Evolutionary conservation across 805 yeast genomes (phyloP).

Genomic region (Candida lessepsii): DNA sequence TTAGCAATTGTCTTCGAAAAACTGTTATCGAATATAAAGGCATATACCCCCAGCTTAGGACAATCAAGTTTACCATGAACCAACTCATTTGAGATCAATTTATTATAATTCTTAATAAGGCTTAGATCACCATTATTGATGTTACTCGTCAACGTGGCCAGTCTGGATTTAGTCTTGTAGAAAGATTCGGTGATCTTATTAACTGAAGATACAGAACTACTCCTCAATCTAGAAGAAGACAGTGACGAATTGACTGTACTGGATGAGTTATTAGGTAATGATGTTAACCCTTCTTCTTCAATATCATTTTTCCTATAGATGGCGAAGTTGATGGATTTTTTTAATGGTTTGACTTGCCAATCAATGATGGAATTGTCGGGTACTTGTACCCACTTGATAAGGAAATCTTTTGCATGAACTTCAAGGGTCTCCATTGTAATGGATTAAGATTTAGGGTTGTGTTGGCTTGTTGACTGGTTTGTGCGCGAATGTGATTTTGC

Average conservation of each 20-base stretch:
- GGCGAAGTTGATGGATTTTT: slow-evolving; percentile 41
- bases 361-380: slow-evolving; percentile 63
- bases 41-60: slow-evolving; percentile 66
- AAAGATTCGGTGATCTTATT: slow-evolving; percentile 33
- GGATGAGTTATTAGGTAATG: slow-evolving; percentile 10
- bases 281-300: slow-evolving; percentile 1
- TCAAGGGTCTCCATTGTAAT: slow-evolving; percentile 79
- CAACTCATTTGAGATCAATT: slow-evolving; percentile 53
- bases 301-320: slow-evolving; percentile 36
- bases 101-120: slow-evolving; percentile 58
- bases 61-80: slow-evolving; percentile 63
- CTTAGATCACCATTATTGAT: slow-evolving; percentile 43
- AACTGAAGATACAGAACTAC: slow-evolving; percentile 34
- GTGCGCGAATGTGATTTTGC: slow-evolving; percentile 9
- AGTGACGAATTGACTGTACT: slow-evolving; percentile 13
- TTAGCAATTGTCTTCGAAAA: slow-evolving; percentile 84
- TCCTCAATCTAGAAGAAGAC: slow-evolving; percentile 16
- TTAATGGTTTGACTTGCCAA: slow-evolving; percentile 80
- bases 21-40: slow-evolving; percentile 89
- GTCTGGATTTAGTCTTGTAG: slow-evolving; percentile 34
- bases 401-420: slow-evolving; percentile 82
- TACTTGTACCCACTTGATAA: slow-evolving; percentile 87
- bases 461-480: background rate
- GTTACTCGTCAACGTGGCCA: slow-evolving; percentile 37
- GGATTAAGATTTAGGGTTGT: background rate